Evolutionary conservation across 331 rosid species (phyloP), one percentile per base, ranked within the genome.

Genomic region (Erythrophleum ivorense): DNA sequence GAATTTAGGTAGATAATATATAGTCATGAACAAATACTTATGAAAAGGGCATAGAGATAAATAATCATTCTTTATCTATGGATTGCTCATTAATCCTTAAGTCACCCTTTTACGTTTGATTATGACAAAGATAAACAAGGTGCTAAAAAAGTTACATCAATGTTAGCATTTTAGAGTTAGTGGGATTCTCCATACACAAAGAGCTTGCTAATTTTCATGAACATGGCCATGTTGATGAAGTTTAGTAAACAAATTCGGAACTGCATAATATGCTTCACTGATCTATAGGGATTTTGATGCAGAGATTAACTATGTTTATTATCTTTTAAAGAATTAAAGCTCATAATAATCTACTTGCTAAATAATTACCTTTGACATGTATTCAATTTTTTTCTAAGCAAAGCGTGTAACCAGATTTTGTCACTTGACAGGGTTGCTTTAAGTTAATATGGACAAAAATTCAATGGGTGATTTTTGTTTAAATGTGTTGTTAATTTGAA

Each of bases 101-200:
- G 29, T 24, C 29, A 19, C 29, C 78, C 80, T 21, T 82, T 57
- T 72, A n/a, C 78, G 38, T 76, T 81, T 89, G 92, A 97, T 87
- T 94, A 97, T 77, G 98, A 94, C 90, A 94, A 92, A 90, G 98
- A 94, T 82, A 97, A 94, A 76, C 85, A 94, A 16, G 98, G 92
- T 84, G 78, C 94, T 29, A 96, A 94, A 72, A 88, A 87, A 52
- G 92, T 82, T 77, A 36, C 89, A 19, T 94, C 98, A 72, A 89
- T 91, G 97, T 85, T 92, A 36, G 98, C 96, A 58, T 92, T 91
- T 84, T 96, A 92, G 86, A 94, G 96, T 85, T 94, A 92, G 33
- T 94, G 97, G 97, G 94, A 94, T 82, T 41, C 97, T 71, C 92
- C 94, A n/a, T 94, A 94, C 88, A 88, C 93, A 2, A 87, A 13